Evolutionary conservation across 169 alveolate species (phyloP).

Genomic region (Cryptosporidium parvum): DNA sequence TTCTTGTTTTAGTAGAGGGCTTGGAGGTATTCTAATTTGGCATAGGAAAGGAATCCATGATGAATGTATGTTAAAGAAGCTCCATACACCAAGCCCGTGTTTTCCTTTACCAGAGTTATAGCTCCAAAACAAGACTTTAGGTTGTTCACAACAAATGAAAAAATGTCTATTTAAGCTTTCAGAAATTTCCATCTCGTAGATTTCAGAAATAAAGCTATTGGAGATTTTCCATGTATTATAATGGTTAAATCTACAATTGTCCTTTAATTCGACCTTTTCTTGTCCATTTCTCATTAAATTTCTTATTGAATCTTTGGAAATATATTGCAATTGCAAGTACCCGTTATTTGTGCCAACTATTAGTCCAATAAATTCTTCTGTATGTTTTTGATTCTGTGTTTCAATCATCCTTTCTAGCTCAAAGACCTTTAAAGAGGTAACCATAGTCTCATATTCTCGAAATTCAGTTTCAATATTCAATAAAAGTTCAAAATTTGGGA

Average conservation of each 20-base stretch:
- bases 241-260: neutral
- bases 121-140: constrained; percentile 51
- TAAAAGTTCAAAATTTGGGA: neutral
- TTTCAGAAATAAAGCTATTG: constrained; percentile 30
- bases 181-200: constrained; percentile 17
- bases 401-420: constrained; percentile 11
- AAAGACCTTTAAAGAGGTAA: constrained; percentile 26
- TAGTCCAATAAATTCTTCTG: neutral
- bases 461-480: constrained; percentile 43
- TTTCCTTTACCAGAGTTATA: constrained; percentile 23
- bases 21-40: constrained; percentile 19
- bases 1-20: neutral
- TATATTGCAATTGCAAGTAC: constrained; percentile 38
- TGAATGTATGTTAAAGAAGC: constrained; percentile 65
- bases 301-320: neutral
- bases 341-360: constrained; percentile 66
- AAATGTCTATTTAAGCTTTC: constrained; percentile 35
- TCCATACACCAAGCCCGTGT: constrained; percentile 54
- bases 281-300: neutral
- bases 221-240: constrained; percentile 70
- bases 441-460: constrained; percentile 22
- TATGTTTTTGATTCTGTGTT: neutral
- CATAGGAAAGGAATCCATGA: constrained; percentile 44
- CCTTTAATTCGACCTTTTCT: neutral
- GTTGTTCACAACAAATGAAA: constrained; percentile 70